A percentile compares a stretch with the other conserved stretches of the same genome.
phyloP scores from a whole-genome alignment of 208 protist genomes.

The Leishmania guyanensis region DNA sequence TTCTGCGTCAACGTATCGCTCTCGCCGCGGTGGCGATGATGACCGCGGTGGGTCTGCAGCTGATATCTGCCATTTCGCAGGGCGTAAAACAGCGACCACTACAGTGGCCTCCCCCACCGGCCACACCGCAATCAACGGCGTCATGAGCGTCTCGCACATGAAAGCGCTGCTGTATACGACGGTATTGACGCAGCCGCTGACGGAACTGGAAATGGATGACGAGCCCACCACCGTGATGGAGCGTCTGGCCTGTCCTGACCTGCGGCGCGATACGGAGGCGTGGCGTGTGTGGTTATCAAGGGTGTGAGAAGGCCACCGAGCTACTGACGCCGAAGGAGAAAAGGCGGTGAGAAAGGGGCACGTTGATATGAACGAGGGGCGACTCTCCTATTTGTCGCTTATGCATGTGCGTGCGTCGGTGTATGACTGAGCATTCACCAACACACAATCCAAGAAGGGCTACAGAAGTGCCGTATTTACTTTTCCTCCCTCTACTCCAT shows the following conservation, averaged over 20 bases:
- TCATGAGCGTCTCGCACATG: constrained; percentile 49
- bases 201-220: constrained; percentile 66
- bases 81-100: neutral
- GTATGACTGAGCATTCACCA: neutral
- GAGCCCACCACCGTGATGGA: constrained; percentile 40
- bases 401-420: neutral
- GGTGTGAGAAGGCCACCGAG: constrained; percentile 22
- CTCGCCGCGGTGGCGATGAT: neutral
- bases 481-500: neutral
- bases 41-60: neutral
- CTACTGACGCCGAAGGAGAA: neutral
- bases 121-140: constrained; percentile 11
- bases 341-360: neutral
- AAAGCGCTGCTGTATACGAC: constrained; percentile 50
- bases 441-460: neutral
- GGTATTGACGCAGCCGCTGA: constrained; percentile 47
- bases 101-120: neutral
- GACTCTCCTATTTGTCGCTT: too few species aligned
- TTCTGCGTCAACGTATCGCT: neutral
- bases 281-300: constrained; percentile 75
- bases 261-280: constrained; percentile 55
- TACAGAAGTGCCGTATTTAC: neutral
- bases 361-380: neutral
- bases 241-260: constrained; percentile 59
- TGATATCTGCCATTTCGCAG: neutral